phyloP scores from a whole-genome alignment of 2,329 filamentous ascomycete genomes.

The Microdochium nivale region DNA sequence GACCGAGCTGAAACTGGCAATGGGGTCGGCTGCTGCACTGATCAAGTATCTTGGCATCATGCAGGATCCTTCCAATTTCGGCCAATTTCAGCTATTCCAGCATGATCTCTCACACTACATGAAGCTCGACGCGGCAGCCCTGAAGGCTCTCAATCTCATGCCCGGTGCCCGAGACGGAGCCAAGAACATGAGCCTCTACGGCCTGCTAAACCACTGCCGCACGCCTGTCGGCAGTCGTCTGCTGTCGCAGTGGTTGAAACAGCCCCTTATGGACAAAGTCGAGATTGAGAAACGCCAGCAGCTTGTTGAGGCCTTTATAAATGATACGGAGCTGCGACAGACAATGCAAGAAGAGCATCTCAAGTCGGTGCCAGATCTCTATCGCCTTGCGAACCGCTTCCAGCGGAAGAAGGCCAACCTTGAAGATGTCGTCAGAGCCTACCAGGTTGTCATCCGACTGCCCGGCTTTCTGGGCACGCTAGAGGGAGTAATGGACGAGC shows the following conservation, averaged over 20 bases:
- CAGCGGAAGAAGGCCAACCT: conserved; percentile 85
- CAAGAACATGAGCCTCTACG: conserved; percentile 97
- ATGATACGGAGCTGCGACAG: conserved; percentile 86
- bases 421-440: conserved; percentile 91
- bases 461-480: conserved; percentile 85
- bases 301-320: conserved; percentile 89
- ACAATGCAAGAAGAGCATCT: conserved; percentile 96
- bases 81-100: conserved; percentile 94
- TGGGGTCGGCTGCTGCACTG: conserved; percentile 86
- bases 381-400: conserved; percentile 88
- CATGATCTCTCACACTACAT: conserved; percentile 96
- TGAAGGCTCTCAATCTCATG: conserved; percentile 95
- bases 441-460: conserved; percentile 87
- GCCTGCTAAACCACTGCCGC: conserved; percentile 93
- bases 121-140: conserved; percentile 91
- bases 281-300: conserved; percentile 91
- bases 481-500: conserved; percentile 91
- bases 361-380: conserved; percentile 86
- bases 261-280: conserved; percentile 82
- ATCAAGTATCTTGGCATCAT: conserved; percentile 92
- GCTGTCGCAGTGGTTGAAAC: conserved; percentile 93
- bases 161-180: conserved; percentile 86
- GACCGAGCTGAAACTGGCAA: conserved; percentile 88
- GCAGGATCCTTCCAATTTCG: conserved; percentile 89
- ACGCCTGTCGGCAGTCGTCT: conserved; percentile 86